Evolutionary conservation across 768 basidiomycete species (phyloP).

Genomic region (Phaeotremella fagi): DNA sequence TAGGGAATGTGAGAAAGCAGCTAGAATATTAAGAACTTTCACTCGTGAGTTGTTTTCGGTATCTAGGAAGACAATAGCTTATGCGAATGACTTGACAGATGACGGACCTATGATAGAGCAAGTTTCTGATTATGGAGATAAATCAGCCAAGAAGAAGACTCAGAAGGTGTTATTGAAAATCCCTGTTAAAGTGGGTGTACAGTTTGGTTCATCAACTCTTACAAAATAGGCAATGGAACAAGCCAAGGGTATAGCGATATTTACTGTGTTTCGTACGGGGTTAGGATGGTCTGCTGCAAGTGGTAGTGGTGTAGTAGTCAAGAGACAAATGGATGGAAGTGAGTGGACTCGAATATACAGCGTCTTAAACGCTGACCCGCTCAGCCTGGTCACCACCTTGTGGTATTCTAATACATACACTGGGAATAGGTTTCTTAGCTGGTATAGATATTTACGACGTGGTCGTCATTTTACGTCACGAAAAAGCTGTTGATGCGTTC

Average conservation of each 20-base stretch:
- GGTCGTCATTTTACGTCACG: neutral
- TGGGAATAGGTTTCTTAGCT: neutral
- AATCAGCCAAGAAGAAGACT: neutral
- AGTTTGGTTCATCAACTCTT: neutral
- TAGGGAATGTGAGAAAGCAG: neutral
- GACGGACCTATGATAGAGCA: neutral
- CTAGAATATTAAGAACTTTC: neutral
- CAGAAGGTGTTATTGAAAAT: neutral
- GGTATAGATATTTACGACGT: conserved; percentile 5
- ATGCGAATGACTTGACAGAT: neutral
- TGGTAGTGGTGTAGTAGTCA: neutral
- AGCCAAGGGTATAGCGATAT: neutral
- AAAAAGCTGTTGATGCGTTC: conserved; percentile 3
- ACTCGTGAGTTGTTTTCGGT: neutral
- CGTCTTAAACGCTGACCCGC: neutral
- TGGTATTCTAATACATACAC: neutral
- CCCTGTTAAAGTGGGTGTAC: neutral
- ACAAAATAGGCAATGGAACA: neutral
- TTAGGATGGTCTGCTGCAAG: neutral
- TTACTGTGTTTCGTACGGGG: neutral
- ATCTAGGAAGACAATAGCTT: neutral
- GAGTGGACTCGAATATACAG: neutral
- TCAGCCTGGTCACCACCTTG: conserved; percentile 1
- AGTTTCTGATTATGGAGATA: neutral
- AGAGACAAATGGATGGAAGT: neutral